Conservation (phyloP, 768 basidiomycete genomes). For the Rhizopogon rudus region DNA sequence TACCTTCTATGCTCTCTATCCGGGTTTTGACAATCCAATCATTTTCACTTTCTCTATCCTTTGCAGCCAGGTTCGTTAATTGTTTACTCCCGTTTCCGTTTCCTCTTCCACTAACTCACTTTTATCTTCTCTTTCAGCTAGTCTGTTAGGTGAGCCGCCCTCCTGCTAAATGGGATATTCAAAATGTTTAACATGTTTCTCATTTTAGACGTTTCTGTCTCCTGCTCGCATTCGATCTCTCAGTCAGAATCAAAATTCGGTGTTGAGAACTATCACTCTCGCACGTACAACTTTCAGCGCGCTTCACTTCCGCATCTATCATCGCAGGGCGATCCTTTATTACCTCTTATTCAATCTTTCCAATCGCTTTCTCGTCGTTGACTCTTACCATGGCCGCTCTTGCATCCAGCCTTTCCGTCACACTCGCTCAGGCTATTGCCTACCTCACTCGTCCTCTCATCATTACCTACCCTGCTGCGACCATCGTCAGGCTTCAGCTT, state of each 20-base stretch:
- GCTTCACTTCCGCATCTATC: constrained; percentile 17
- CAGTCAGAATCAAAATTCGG: constrained; percentile 22
- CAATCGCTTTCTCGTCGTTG: not conserved
- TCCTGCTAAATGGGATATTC: not conserved
- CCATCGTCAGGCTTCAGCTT: constrained; percentile 64
- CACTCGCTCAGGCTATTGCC: constrained; percentile 69
- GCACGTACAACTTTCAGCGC: constrained; percentile 20
- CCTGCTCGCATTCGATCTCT: constrained; percentile 15
- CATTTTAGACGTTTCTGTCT: constrained; percentile 6
- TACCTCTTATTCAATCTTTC: constrained; percentile 6
- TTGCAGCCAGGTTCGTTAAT: constrained; percentile 25
- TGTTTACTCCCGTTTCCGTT: not conserved
- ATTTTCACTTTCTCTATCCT: constrained; percentile 4
- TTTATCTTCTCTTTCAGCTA: constrained; percentile 2
- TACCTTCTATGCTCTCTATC: constrained; percentile 8
- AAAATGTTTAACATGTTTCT: not conserved
- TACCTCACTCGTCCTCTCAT: constrained; percentile 68
- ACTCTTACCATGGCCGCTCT: constrained; percentile 23
- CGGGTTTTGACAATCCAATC: constrained; percentile 34
- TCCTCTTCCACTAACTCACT: constrained; percentile 9
- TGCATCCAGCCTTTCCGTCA: constrained; percentile 52
- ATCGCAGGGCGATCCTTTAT: constrained; percentile 28
- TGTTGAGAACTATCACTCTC: constrained; percentile 15
- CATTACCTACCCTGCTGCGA: constrained; percentile 49
- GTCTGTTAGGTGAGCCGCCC: constrained; percentile 21